Conservation (phyloP, 768 basidiomycete species). For the Phylloporus sp. region DNA sequence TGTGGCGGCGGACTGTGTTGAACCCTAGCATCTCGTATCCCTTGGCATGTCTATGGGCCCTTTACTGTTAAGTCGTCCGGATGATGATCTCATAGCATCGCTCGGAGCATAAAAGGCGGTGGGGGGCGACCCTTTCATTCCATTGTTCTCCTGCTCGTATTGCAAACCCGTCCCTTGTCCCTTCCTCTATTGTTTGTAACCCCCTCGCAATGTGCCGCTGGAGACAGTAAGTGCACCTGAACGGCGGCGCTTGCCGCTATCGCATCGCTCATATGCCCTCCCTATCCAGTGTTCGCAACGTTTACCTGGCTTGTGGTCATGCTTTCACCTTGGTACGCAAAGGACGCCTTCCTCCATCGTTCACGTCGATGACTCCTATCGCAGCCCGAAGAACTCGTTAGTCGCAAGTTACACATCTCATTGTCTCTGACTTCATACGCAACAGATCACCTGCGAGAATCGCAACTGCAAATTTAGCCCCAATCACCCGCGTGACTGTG, state of each 20-base stretch:
- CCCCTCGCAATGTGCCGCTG: constrained; percentile 44
- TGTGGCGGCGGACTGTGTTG: constrained; percentile 17
- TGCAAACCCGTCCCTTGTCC: background rate
- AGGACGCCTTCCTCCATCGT: background rate
- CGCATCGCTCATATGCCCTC: background rate
- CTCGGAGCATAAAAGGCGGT: constrained; percentile 26
- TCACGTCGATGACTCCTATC: constrained; percentile 1
- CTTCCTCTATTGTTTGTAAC: constrained; percentile 3
- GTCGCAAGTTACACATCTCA: background rate
- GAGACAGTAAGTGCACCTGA: constrained; percentile 43
- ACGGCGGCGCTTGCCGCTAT: background rate
- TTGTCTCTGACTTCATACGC: constrained; percentile 6
- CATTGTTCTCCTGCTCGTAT: constrained; percentile 3
- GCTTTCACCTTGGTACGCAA: constrained; percentile 38
- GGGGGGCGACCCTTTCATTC: constrained; percentile 6
- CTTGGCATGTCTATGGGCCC: constrained; percentile 18
- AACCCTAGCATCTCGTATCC: constrained; percentile 20
- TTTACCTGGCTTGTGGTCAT: constrained; percentile 48
- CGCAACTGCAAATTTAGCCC: constrained; percentile 52
- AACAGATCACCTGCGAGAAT: constrained; percentile 45
- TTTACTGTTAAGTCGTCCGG: constrained; percentile 13
- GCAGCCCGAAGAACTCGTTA: constrained; percentile 38
- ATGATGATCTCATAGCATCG: constrained; percentile 25
- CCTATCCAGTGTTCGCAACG: constrained; percentile 38
- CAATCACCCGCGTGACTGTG: constrained; percentile 42